Conservation (phyloP, 2,329 filamentous ascomycete genomes). For the Aspergillus aculeatinus region DNA sequence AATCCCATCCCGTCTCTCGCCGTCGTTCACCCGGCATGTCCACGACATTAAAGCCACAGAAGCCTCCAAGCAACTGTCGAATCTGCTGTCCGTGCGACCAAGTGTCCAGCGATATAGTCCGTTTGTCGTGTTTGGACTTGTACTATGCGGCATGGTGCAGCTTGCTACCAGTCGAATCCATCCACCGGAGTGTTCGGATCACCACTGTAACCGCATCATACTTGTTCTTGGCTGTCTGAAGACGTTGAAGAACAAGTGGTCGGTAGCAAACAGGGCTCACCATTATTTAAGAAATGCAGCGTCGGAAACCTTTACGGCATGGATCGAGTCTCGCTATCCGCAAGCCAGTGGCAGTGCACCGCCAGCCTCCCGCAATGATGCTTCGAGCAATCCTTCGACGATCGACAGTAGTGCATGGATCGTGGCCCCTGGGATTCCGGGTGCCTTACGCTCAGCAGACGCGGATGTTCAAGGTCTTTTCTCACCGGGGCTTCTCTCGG, state of each 20-base stretch:
- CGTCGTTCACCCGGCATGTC: conserved; percentile 34
- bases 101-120: conserved; percentile 34
- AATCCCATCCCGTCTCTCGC: conserved; percentile 32
- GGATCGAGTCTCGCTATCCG: conserved; percentile 11
- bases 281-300: conserved; percentile 28
- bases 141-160: conserved; percentile 37
- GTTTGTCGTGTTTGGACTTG: conserved; percentile 30
- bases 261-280: conserved; percentile 30
- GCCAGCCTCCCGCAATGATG: neutral
- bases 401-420: conserved; percentile 1
- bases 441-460: neutral
- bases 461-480: conserved; percentile 27
- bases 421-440: neutral
- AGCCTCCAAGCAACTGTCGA: conserved; percentile 33
- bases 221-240: conserved; percentile 38
- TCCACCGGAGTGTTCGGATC: conserved; percentile 38
- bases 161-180: conserved; percentile 35
- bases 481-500: conserved; percentile 26
- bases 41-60: conserved; percentile 39
- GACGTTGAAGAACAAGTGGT: conserved; percentile 31
- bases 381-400: neutral
- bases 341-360: conserved; percentile 1
- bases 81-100: conserved; percentile 34
- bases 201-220: conserved; percentile 38
- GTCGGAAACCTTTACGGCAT: conserved; percentile 22